Evolutionary conservation across 1,284 basidiomycete species (phyloP).

Genomic region (Phaffia rhodozyma): DNA sequence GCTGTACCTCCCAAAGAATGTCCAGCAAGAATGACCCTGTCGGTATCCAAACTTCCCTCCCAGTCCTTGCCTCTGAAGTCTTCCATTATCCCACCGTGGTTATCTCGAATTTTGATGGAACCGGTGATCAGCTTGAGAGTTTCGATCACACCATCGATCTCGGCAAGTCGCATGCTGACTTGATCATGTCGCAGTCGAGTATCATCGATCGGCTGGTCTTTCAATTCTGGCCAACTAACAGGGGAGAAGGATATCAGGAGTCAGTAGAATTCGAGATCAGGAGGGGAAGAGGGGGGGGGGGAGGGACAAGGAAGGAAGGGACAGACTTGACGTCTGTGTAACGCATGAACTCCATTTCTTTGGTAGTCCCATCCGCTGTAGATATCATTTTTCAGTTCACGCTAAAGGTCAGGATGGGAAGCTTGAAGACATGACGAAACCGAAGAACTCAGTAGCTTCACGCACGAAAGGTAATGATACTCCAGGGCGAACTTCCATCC

Average conservation of each 20-base stretch:
- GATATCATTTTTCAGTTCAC: no score
- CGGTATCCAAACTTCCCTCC: slow-evolving; percentile 21
- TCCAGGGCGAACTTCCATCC: slow-evolving; percentile 40
- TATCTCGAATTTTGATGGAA: slow-evolving; percentile 1
- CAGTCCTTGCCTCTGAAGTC: slow-evolving; percentile 19
- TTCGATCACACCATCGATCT: slow-evolving; percentile 35
- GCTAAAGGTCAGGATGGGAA: no score
- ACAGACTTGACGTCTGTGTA: slow-evolving; percentile 33
- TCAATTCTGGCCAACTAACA: slow-evolving; percentile 31
- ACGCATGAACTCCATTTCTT: slow-evolving; percentile 31
- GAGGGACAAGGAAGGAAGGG: neutral
- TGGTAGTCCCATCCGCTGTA: slow-evolving; percentile 26
- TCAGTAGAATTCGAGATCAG: no score
- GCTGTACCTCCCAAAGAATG: slow-evolving; percentile 35
- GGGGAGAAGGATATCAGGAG: slow-evolving; percentile 7
- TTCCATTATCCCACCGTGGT: slow-evolving; percentile 21
- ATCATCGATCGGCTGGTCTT: slow-evolving; percentile 34
- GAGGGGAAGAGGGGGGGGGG: no score
- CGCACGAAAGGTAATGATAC: slow-evolving; percentile 26
- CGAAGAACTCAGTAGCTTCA: no score
- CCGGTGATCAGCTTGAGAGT: slow-evolving; percentile 28
- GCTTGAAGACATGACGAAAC: no score
- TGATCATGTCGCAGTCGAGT: slow-evolving; percentile 38
- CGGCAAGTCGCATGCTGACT: slow-evolving; percentile 38
- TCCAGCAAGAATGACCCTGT: slow-evolving; percentile 30